Base-by-base conservation (phyloP, 768 basidiomycete species). In the Crucibulum laeve region DNA sequence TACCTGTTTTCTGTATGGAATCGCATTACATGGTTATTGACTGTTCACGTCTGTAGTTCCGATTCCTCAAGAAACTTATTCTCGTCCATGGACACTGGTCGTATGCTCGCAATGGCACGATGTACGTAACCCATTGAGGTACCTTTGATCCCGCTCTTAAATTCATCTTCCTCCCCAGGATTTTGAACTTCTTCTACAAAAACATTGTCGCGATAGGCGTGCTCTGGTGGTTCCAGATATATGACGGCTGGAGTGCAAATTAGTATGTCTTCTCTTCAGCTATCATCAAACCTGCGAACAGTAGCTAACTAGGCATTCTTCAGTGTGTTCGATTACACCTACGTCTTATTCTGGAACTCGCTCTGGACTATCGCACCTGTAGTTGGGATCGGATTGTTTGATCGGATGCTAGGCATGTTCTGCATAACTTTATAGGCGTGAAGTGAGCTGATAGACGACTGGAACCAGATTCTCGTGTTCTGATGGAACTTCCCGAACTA, bases 31-130 rank as follows among this genome's bases (percentile, higher is more conserved):
- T 3, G 11, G 3, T 13, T 41, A 7, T 24, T 45, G 26, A 42
- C n/a, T n/a, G n/a, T 26, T 7, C 18, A n/a, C 28, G 28, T 19
- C 13, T n/a, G 13, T 49, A 76, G 80, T 99, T 99, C 81, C 84
- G 94, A 43, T 99, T 88, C 72, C 67, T 99, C 53, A 96, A 89
- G 58, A 78, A 90, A 47, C 63, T 99, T 26, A 66, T 99, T 38
- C 78, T 99, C 40, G 96, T 99, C 2, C 96, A 99, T 55, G 96
- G 96, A 5, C 94, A 97, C 60, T 99, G 95, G 94, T 94, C 90
- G 3, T 99, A 98, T 64, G 84, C 90, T 30, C 87, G 95, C 25
- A 99, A 98, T 54, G 91, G 89, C 34, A 91, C 80, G 57, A 96
- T 96, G 93, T 90, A 51, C 40, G 82, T 72, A 1, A n/a, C 25